Conservation (phyloP, 2,329 filamentous ascomycete genomes). For the Colletotrichum nymphaeae region DNA sequence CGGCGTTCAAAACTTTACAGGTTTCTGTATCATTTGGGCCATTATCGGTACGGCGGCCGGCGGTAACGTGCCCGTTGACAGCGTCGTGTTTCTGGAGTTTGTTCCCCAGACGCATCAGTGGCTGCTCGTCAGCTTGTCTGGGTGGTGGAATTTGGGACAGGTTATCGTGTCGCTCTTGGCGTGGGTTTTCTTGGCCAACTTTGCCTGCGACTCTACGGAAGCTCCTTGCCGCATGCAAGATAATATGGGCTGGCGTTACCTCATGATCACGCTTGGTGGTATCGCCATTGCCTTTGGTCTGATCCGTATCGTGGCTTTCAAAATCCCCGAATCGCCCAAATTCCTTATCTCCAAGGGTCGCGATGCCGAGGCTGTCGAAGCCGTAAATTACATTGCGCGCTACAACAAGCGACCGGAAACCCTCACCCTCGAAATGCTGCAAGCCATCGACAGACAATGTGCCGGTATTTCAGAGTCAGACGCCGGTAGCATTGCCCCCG, state of each 20-base stretch:
- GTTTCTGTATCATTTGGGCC: conserved; percentile 66
- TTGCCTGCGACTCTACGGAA: conserved; percentile 49
- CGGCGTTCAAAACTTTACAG: conserved; percentile 67
- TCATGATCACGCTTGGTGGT: conserved; percentile 56
- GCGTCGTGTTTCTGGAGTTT: conserved; percentile 64
- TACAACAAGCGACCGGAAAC: conserved; percentile 48
- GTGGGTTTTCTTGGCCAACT: conserved; percentile 56
- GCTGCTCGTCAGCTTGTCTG: conserved; percentile 57
- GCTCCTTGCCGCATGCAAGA: conserved; percentile 49
- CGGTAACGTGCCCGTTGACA: conserved; percentile 63
- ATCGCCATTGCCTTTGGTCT: conserved; percentile 56
- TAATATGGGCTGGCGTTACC: conserved; percentile 64
- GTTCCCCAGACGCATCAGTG: conserved; percentile 59
- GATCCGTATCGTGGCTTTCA: conserved; percentile 58
- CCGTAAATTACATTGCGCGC: conserved; percentile 58
- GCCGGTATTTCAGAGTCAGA: background rate
- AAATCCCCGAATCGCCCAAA: conserved; percentile 59
- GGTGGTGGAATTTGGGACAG: conserved; percentile 65
- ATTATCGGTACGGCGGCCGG: conserved; percentile 56
- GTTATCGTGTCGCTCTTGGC: conserved; percentile 57
- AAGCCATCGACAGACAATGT: conserved; percentile 31
- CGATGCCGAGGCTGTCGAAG: conserved; percentile 58
- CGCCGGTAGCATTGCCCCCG: background rate
- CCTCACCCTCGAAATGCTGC: conserved; percentile 51
- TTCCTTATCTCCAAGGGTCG: conserved; percentile 56